Conservation (phyloP, 2,329 filamentous ascomycete genomes). For the Verticillium dahliae region DNA sequence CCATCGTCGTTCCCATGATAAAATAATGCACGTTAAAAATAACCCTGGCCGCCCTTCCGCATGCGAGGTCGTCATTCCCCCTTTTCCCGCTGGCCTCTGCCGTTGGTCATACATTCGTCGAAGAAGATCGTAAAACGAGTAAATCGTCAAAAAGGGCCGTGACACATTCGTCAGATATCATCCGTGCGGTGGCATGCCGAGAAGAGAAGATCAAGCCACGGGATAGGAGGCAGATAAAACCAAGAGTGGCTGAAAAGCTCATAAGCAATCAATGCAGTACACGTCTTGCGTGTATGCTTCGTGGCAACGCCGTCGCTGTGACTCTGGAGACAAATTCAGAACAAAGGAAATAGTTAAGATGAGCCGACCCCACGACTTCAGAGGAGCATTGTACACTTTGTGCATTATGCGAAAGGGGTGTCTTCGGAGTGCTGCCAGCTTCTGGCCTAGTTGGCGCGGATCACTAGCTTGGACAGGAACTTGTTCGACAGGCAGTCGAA, state of each 20-base stretch:
- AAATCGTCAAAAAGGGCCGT: slow-evolving; percentile 14
- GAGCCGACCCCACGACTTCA: neutral
- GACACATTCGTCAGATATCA: slow-evolving; percentile 11
- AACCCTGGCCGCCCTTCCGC: neutral
- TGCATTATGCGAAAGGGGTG: neutral
- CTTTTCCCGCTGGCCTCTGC: neutral
- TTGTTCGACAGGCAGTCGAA: slow-evolving; percentile 97
- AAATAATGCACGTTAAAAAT: neutral
- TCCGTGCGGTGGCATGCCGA: slow-evolving; percentile 12
- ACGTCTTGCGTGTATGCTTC: slow-evolving; percentile 8
- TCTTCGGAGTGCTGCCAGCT: neutral
- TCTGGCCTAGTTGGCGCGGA: slow-evolving; percentile 70
- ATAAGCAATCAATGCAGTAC: neutral
- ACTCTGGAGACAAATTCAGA: slow-evolving; percentile 9
- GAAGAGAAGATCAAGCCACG: neutral
- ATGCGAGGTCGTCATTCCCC: neutral
- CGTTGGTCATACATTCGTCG: slow-evolving; percentile 12
- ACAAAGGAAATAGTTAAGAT: slow-evolving; percentile 1
- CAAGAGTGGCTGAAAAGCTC: neutral
- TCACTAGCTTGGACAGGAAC: slow-evolving; percentile 93
- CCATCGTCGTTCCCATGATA: neutral
- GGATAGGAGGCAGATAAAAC: neutral
- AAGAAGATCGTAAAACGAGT: slow-evolving; percentile 6
- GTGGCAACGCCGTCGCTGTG: slow-evolving; percentile 14
- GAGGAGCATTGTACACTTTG: neutral